phyloP scores from a whole-genome alignment of 805 yeast species.

The Spathaspora arborariae region DNA sequence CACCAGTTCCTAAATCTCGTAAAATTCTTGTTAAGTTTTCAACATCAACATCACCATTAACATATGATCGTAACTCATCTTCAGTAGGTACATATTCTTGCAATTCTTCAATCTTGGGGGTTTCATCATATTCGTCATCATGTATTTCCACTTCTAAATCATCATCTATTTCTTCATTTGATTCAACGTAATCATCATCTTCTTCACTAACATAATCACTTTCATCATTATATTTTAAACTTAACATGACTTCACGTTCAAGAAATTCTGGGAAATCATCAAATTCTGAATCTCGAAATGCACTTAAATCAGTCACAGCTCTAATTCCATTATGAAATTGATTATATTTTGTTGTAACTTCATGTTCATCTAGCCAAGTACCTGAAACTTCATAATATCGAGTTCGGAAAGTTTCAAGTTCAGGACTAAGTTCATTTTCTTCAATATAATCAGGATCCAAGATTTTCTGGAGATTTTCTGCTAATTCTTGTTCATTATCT shows the following conservation, averaged over 20 bases:
- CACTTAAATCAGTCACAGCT: constrained; percentile 1
- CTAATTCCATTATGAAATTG: not conserved
- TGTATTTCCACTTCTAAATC: not conserved
- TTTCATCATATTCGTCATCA: not conserved
- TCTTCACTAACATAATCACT: constrained; percentile 13
- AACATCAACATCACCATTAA: not conserved
- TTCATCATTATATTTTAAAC: constrained; percentile 12
- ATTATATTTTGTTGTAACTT: constrained; percentile 1
- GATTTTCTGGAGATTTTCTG: constrained; percentile 2
- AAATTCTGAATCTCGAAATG: constrained; percentile 46
- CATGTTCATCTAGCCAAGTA: constrained; percentile 18
- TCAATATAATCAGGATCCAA: constrained; percentile 1
- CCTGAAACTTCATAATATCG: constrained; percentile 4
- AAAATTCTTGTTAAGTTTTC: not conserved
- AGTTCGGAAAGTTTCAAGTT: constrained; percentile 4
- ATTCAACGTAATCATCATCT: constrained; percentile 2
- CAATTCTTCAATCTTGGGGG: constrained; percentile 1
- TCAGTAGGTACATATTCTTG: constrained; percentile 1
- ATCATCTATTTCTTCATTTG: not conserved
- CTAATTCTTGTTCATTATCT: constrained; percentile 19
- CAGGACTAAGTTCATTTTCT: not conserved
- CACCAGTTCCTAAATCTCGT: not conserved
- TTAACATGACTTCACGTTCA: constrained; percentile 8
- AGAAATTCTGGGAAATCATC: constrained; percentile 61
- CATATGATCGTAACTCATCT: constrained; percentile 2